A percentile compares a stretch with the other conserved stretches of the same genome.
These are phyloP conservation scores for Ceratocystiopsis brevicomis DNA, from an alignment of 2,329 filamentous ascomycete species.

Conservation along the genomic window DNA sequence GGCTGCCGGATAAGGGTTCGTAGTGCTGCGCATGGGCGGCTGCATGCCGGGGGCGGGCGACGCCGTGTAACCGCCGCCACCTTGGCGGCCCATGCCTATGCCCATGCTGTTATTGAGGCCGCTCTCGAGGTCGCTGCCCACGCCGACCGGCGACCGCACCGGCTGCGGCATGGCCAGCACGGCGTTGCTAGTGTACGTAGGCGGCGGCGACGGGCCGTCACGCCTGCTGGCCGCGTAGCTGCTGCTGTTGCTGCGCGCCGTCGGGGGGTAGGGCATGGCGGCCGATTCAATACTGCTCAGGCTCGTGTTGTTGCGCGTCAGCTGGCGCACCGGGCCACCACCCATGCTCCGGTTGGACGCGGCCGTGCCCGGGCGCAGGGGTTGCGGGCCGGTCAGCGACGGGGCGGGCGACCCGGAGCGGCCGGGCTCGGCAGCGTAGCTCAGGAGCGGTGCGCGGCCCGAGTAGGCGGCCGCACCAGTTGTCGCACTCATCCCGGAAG, in stretches of 20 bases:
- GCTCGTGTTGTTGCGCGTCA: conserved; percentile 12
- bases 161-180: conserved; percentile 12
- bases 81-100: background rate
- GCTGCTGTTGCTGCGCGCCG: background rate
- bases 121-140: conserved; percentile 2
- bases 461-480: conserved; percentile 11
- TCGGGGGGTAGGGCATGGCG: background rate
- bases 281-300: conserved; percentile 4
- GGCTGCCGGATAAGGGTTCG: conserved; percentile 9
- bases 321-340: conserved; percentile 4
- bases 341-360: conserved; percentile 13
- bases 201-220: background rate
- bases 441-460: conserved; percentile 14
- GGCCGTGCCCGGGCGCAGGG: conserved; percentile 10
- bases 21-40: conserved; percentile 13
- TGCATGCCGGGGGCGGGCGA: conserved; percentile 2
- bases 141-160: conserved; percentile 11
- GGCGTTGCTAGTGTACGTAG: conserved; percentile 11
- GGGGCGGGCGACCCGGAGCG: conserved; percentile 14
- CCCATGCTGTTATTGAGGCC: background rate
- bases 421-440: conserved; percentile 15
- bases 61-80: background rate
- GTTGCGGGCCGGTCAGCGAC: conserved; percentile 9
- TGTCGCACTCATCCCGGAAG: conserved; percentile 5
- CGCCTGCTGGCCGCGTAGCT: conserved; percentile 10